Conservation (phyloP, 176 grass and related monocot genomes). For the Ensete glaucum region DNA sequence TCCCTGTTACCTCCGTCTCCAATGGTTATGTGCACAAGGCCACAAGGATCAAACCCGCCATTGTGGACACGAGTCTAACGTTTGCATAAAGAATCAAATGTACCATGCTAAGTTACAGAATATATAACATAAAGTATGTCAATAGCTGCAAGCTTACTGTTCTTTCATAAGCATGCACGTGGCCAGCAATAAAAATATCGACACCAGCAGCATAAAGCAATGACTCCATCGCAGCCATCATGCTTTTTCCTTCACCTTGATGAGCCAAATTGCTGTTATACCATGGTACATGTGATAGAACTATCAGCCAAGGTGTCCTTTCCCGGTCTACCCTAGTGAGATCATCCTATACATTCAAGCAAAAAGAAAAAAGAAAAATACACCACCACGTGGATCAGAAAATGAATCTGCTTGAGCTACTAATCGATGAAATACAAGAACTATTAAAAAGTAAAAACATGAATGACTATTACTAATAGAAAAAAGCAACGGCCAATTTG, state of each 20-base stretch:
- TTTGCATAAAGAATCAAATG: background rate
- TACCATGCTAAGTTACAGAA: background rate
- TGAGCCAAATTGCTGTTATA: conserved; percentile 97
- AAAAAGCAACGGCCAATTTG: too few relatives aligned
- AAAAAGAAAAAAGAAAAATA: background rate
- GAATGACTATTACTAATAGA: background rate
- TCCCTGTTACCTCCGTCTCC: conserved; percentile 92
- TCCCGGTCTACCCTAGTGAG: conserved; percentile 65
- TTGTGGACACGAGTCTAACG: conserved; percentile 59
- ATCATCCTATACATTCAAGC: conserved; percentile 44
- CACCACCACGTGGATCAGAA: background rate
- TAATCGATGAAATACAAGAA: background rate
- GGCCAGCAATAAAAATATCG: conserved; percentile 76
- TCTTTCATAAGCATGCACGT: conserved; percentile 96
- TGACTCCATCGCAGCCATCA: conserved; percentile 71
- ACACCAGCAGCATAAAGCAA: conserved; percentile 67
- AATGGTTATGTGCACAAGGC: conserved; percentile 80
- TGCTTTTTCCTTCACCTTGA: conserved; percentile 62
- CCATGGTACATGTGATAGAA: conserved; percentile 74
- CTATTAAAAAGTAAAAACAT: background rate
- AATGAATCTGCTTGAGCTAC: background rate
- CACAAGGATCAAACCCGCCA: conserved; percentile 50
- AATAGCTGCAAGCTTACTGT: conserved; percentile 33
- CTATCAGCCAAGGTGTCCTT: conserved; percentile 71
- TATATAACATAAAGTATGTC: background rate